Conservation (phyloP, 306 rosid genomes). For the Luffa aegyptiaca region DNA sequence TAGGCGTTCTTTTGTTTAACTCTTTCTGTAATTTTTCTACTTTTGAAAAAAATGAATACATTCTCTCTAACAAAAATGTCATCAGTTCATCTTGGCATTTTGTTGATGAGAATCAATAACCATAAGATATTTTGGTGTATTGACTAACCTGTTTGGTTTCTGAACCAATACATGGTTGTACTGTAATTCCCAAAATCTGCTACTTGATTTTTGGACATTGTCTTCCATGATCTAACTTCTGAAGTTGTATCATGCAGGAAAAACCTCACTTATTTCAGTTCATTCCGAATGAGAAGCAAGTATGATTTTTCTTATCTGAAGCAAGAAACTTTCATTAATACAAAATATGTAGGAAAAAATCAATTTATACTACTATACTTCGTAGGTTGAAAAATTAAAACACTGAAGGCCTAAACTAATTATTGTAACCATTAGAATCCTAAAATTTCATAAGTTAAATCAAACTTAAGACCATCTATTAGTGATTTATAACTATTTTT, state of each 20-base stretch:
- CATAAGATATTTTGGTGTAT: neutral
- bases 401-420: no score
- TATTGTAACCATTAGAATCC: no score
- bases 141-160: neutral
- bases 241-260: conserved; percentile 48
- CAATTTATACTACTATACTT: no score
- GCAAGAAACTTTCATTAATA: neutral
- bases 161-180: neutral
- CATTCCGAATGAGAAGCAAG: conserved; percentile 98
- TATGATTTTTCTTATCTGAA: conserved; percentile 17
- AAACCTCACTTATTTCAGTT: conserved; percentile 90
- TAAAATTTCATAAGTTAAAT: no score
- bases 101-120: neutral
- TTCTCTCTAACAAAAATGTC: neutral
- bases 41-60: neutral
- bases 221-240: conserved; percentile 5
- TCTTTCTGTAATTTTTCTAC: neutral
- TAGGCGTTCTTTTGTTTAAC: neutral
- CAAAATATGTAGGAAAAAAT: neutral
- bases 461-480: no score
- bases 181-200: neutral
- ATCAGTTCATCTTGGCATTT: neutral
- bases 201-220: neutral
- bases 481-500: no score
- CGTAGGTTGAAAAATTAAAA: no score